A percentile compares a stretch with the other conserved stretches of the same genome.
phyloP scores from a whole-genome alignment of 192 early-diverging fungal genomes.

The Entomortierella chlamydospora region DNA sequence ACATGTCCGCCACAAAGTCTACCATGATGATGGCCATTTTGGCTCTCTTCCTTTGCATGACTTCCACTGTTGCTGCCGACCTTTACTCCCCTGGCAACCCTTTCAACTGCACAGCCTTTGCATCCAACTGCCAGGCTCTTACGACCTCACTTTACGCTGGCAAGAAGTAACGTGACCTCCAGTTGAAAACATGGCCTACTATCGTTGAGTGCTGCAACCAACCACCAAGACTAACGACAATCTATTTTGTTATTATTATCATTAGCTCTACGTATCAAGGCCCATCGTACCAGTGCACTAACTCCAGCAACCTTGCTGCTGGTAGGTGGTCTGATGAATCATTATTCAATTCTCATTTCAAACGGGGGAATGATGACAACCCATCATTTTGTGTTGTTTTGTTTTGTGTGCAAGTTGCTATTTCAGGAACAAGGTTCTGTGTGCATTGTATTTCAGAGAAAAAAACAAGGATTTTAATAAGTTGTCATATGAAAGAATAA shows the following conservation, averaged over 20 bases:
- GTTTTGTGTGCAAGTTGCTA: too few species aligned
- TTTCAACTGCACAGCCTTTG: conserved; percentile 36
- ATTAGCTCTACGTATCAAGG: background rate
- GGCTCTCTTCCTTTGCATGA: conserved; percentile 34
- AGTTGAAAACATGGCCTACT: too few species aligned
- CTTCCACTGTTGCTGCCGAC: conserved; percentile 31
- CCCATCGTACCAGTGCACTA: conserved; percentile 19
- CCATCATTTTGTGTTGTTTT: background rate
- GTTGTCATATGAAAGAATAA: too few species aligned
- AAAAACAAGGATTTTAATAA: background rate
- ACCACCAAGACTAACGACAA: background rate
- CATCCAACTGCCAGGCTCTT: conserved; percentile 14
- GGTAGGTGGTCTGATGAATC: conserved; percentile 10
- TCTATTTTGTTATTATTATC: background rate
- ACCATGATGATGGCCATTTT: conserved; percentile 39
- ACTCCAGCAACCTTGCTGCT: conserved; percentile 25
- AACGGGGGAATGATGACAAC: background rate
- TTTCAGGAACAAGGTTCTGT: conserved; percentile 14
- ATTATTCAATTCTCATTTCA: background rate
- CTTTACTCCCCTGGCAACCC: conserved; percentile 30
- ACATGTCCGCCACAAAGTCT: conserved; percentile 31
- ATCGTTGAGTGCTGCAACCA: too few species aligned
- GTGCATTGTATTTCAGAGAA: too few species aligned
- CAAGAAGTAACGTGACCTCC: background rate
- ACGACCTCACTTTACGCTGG: background rate